A percentile compares a stretch with the other conserved stretches of the same genome.
These are phyloP conservation scores for Phytopythium mirpurense DNA, from an alignment of 352 stramenopile genomes.

Conservation along the genomic window DNA sequence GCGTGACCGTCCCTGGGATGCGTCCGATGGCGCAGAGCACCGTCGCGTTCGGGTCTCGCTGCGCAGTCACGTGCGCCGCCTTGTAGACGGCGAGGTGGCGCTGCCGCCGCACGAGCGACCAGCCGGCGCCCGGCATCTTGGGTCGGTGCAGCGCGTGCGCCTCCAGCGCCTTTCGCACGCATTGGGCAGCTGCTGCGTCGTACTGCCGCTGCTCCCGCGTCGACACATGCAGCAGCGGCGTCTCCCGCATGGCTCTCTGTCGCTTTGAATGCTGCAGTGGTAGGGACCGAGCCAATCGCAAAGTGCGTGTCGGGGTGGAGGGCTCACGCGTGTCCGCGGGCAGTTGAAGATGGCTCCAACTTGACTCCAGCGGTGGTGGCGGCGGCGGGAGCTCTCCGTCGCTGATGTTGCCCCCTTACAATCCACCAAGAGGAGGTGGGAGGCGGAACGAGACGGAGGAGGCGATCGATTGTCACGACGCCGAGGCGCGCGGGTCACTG, in stretches of 20 bases:
- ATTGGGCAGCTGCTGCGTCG: constrained; percentile 1
- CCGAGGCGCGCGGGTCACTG: not conserved
- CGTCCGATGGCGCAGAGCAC: constrained; percentile 30
- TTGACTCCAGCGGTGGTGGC: no score
- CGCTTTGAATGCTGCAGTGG: not conserved
- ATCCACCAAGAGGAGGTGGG: not conserved
- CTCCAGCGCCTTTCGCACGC: constrained; percentile 1
- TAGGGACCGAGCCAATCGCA: not conserved
- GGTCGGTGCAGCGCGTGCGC: not conserved
- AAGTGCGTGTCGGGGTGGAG: not conserved
- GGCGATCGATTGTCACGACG: not conserved
- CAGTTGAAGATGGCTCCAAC: not conserved
- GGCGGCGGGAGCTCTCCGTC: not conserved
- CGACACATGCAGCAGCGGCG: not conserved
- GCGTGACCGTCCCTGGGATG: constrained; percentile 26
- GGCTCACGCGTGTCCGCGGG: not conserved
- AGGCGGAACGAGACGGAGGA: not conserved
- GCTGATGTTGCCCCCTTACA: not conserved
- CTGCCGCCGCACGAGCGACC: constrained; percentile 7
- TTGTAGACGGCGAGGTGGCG: constrained; percentile 7
- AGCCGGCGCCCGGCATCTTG: constrained; percentile 1
- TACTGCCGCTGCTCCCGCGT: constrained; percentile 1
- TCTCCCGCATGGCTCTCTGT: not conserved
- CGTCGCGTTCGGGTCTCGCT: constrained; percentile 27
- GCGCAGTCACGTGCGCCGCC: not conserved